phyloP scores from a whole-genome alignment of 306 rosid species.

The Argentina anserina region DNA sequence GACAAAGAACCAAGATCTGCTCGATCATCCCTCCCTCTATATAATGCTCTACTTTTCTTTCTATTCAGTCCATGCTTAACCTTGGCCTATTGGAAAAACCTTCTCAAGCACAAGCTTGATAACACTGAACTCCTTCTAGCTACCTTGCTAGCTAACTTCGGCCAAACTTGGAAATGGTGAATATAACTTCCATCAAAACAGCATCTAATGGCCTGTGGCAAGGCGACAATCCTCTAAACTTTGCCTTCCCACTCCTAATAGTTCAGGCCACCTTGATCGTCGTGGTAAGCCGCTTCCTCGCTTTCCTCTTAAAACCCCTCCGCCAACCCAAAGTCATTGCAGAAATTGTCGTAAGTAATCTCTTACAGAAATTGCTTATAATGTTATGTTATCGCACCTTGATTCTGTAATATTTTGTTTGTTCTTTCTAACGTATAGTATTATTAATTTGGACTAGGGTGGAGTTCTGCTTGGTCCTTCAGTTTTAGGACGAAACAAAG shows the following conservation, averaged over 20 bases:
- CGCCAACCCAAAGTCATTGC: conserved; percentile 89
- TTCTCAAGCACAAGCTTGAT: neutral
- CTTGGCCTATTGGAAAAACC: neutral
- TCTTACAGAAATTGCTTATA: neutral
- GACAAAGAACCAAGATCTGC: neutral
- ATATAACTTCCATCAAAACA: conserved; percentile 59
- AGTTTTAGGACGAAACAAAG: conserved; percentile 50
- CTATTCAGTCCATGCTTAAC: neutral
- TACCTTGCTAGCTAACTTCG: neutral
- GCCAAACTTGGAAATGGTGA: conserved; percentile 17
- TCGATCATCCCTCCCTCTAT: neutral
- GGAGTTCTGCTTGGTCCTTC: conserved; percentile 86
- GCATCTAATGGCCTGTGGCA: conserved; percentile 78
- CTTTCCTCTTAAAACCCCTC: conserved; percentile 72
- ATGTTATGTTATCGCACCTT: neutral
- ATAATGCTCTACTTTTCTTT: neutral
- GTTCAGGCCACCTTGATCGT: conserved; percentile 54
- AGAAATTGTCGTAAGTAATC: conserved; percentile 52
- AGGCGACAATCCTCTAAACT: conserved; percentile 73
- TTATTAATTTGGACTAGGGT: conserved; percentile 36
- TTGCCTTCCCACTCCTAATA: conserved; percentile 75
- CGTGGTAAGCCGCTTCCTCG: conserved; percentile 49
- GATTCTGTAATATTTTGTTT: neutral
- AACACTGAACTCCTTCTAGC: neutral
- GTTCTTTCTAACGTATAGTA: neutral